Base-by-base conservation (phyloP, 2,329 filamentous ascomycete species). In the Chrysoporthe cubensis region DNA sequence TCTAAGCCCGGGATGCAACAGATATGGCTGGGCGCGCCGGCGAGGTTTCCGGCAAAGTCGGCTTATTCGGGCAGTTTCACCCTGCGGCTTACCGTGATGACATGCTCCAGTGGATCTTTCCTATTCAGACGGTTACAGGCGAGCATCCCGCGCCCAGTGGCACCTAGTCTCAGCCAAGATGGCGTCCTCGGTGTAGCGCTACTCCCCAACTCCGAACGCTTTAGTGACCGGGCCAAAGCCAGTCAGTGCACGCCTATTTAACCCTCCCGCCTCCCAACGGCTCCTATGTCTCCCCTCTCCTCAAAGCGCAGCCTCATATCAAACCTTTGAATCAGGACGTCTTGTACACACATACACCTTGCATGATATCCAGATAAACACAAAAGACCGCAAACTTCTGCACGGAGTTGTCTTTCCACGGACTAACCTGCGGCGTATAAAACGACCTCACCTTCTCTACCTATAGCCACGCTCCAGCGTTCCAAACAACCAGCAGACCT, bases 31-130 rank as follows among this genome's bases (percentile, higher is more conserved):
- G 26, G 26, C 26, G 34, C 50, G 65, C 40, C 48, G 37, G 40
- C 26, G 14, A 34, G 21, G 34, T 18, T 26, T 48, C 48, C 66
- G 50, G 60, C 65, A 62, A 58, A 52, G 5, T 37, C 54, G 63
- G 54, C 44, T 61, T 21, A 13, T 32, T 34, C 65, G 50, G 68
- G 46, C 54, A 62, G 69, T 69, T 56, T 69, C 66, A 67, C 67
- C 64, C 62, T 67, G 32, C 50, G 34, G 40, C 37, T 58, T 62
- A 65, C 54, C 52, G 52, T n/a, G 44, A 64, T 18, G 44, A 11
- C 42, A 32, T 40, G 57, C 52, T 61, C 66, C 69, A 69, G 34
- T 58, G 18, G 42, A 44, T 59, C 34, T n/a, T 60, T 32, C 65
- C 62, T 52, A 58, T 59, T 59, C 21, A n/a, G 34, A 50, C 66